Base-by-base conservation (phyloP, 495 filamentous ascomycete genomes). In the Hypoxylon trugodes region DNA sequence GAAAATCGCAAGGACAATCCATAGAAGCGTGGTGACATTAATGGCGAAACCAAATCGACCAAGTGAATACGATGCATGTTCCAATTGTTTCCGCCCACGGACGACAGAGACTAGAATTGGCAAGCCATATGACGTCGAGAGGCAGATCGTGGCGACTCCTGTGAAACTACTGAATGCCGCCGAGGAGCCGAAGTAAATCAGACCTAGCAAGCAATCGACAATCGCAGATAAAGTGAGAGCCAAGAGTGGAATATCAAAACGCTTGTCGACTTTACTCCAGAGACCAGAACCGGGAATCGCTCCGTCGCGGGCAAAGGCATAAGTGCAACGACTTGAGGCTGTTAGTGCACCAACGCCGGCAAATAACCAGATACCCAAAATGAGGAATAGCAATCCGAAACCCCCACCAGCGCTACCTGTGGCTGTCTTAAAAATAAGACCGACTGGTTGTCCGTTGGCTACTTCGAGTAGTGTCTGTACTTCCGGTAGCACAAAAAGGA, bases 321-420 rank as follows among this genome's bases (percentile, higher is more conserved):
- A 87, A 13, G 84, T 86, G 73, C 84, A 86, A 19, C 85, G 79
- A 33, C 78, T 81, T 12, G 85, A 81, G 12, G 85, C 85, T 0
- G 82, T 85, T n/a, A 85, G 73, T 19, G 82, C 79, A 32, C 84
- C 85, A 37, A 85, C 76, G 47, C 84, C 84, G 9, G 83, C 84
- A 59, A 87, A 87, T 62, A 87, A 79, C 35, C 82, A 75, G 46
- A 93, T 88, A 4, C 89, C 85, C 19, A 93, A 80, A 55, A 92
- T 84, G 4, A 93, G 76, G 69, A 90, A 87, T 7, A 91, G 81
- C 1, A 94, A 78, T 3, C 83, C 90, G 37, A 94, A 89, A 1
- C 88, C 89, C 16, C 90, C 89, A 12, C 70, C 79, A 13, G 82
- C 74, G 22, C 79, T 82, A 7, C 84, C 85, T n/a, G 84, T 86